Base-by-base conservation (phyloP, 257 asterid genomes). In the Solanum commersonii region DNA sequence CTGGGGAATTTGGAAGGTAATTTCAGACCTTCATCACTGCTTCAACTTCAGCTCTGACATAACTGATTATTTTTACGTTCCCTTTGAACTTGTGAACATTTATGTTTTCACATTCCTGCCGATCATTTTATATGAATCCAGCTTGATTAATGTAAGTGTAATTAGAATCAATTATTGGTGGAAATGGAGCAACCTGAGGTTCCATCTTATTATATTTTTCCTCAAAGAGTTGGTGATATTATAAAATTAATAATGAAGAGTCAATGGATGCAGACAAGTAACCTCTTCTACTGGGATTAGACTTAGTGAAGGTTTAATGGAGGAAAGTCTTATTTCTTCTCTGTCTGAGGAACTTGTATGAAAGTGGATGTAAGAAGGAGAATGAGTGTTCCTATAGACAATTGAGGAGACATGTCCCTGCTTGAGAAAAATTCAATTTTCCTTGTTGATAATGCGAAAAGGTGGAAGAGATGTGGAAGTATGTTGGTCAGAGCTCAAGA, bases 1-100 rank as follows among this genome's bases (percentile, higher is more conserved):
- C 25, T 84, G 89, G 52, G 90, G 88, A 91, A 87, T 49, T 89
- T 27, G 93, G 87, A 85, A 93, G 98, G 99, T 96, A 92, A 63
- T 87, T 79, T 73, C 27, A 25, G 33, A 27, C 78, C 87, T 83
- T 71, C 18, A 38, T 87, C 34, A 40, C 84, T 72, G 6, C 59
- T 10, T 77, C 83, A 34, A 13, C 15, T 88, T 89, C 67, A 34
- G 63, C 37, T 60, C 31, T 60, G 14, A 86, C 77, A 4, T 72
- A 82, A 18, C 18, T 88, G 52, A 68, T 65, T 72, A 56, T 44
- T 67, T 85, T 81, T n/a, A 71, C 12, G 12, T n/a, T 81, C 68
- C 84, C 29, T 85, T 87, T 22, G 52, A 59, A 86, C 12, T 83
- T 86, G 2, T 23, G 59, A 37, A 44, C 38, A n/a, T 13, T 16